Evolutionary conservation across 2,329 filamentous ascomycete species (phyloP).

Genomic region (Knoxdaviesia proteae): DNA sequence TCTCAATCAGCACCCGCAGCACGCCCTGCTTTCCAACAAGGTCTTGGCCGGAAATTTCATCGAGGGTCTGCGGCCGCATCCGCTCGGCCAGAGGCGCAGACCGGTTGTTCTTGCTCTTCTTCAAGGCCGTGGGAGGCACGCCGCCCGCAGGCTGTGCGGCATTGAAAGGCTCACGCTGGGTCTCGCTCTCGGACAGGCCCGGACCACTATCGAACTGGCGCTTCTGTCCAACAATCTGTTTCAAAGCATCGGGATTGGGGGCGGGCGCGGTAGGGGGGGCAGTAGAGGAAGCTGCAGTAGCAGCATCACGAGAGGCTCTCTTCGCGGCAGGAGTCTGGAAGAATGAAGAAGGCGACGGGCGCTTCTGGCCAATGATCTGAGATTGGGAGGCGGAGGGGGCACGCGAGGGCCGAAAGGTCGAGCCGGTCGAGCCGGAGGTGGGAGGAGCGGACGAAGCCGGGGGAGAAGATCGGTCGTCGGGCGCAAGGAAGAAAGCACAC

Average conservation of each 20-base stretch:
- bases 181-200: constrained; percentile 8
- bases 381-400: constrained; percentile 11
- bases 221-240: constrained; percentile 20
- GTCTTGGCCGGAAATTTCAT: constrained; percentile 80
- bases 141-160: neutral
- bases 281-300: neutral
- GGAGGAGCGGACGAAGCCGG: constrained; percentile 14
- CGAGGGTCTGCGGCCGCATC: constrained; percentile 68
- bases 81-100: constrained; percentile 78
- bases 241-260: neutral
- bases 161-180: neutral
- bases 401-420: constrained; percentile 4
- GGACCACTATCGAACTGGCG: constrained; percentile 33
- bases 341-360: constrained; percentile 34
- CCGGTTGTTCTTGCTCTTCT: constrained; percentile 48
- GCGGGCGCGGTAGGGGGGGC: neutral
- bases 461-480: constrained; percentile 12
- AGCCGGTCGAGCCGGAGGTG: constrained; percentile 6
- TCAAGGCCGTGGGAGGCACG: constrained; percentile 12
- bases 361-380: constrained; percentile 16
- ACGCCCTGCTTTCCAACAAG: constrained; percentile 73
- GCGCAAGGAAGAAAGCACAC: constrained; percentile 46
- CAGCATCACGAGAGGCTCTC: constrained; percentile 7
- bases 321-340: constrained; percentile 42
- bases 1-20: constrained; percentile 66